Evolutionary conservation across 495 filamentous ascomycete genomes (phyloP), one percentile per base, ranked within the genome.

Genomic region (Xylaria cubensis): DNA sequence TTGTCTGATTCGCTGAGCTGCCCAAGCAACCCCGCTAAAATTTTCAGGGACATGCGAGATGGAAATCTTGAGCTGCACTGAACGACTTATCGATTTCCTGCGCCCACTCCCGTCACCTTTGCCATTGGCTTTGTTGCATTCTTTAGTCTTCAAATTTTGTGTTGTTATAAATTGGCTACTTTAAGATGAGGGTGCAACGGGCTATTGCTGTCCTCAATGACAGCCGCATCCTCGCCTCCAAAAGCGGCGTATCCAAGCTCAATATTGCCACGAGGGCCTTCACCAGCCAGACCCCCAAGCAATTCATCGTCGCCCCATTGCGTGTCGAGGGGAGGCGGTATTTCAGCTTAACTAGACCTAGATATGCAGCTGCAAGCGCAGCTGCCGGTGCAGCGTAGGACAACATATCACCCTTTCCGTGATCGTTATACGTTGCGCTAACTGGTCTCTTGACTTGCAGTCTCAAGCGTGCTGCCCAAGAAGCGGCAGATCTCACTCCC

Each of bases 101-200:
- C 15, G 59, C 36, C 15, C 53, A 15, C 58, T 42, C 39, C 39
- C 10, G 39, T 13, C 58, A 29, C n/a, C 32, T 46, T 53, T 29
- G 26, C 68, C 55, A 21, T 59, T 46, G 61, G 41, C 36, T 32
- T 19, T 19, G 26, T 29, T 58, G 15, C 26, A 6, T 41, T 59
- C 39, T 61, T n/a, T 7, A 13, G 41, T 19, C 26, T 72, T 61
- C 53, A 32, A 48, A 41, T 67, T 7, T 72, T 58, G 62, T 67
- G 29, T 48, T 78, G 44, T 71, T 74, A 61, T 68, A 71, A 71
- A 29, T 74, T 69, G 66, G 59, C 63, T 36, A 71, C 64, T 75
- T 36, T 66, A 82, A 70, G 44, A 86, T 86, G 84, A 82, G 82
- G 82, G 82, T 81, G 36, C 80, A 83, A 74, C 75, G 84, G 77